phyloP scores from a whole-genome alignment of 108 stramenopile species.

The Schizochytrium sp. region DNA sequence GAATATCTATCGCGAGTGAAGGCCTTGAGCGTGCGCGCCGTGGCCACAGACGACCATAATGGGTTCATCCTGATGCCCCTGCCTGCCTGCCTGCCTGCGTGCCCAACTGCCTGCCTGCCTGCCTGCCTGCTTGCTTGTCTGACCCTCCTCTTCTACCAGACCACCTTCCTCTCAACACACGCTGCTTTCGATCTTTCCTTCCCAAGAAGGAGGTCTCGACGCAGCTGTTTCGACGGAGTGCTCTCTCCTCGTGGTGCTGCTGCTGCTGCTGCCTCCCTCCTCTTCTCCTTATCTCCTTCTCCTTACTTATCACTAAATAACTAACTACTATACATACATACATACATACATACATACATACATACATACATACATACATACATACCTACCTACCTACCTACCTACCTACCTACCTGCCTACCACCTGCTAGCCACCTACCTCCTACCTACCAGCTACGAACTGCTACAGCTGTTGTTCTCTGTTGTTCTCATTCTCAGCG shows the following conservation, averaged over 20 bases:
- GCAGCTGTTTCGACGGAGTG: too few species aligned
- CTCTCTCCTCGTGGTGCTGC: not conserved
- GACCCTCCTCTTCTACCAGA: not conserved
- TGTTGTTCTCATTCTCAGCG: slow-evolving; percentile 9
- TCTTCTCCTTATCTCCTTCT: not conserved
- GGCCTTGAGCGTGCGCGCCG: slow-evolving; percentile 7
- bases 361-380: not conserved
- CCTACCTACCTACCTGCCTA: not conserved
- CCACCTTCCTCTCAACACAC: not conserved
- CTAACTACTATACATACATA: not conserved
- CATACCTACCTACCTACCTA: not conserved
- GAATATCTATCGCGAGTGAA: not conserved
- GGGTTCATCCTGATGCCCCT: not conserved
- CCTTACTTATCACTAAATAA: not conserved
- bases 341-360: not conserved
- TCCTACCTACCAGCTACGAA: too few species aligned
- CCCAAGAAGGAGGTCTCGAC: not conserved
- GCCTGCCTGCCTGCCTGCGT: not conserved
- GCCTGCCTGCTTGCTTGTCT: not conserved
- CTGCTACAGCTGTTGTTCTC: not conserved
- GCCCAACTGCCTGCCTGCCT: not conserved
- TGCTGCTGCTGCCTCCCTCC: slow-evolving; percentile 1
- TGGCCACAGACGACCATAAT: not conserved
- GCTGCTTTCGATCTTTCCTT: not conserved
- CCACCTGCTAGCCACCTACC: not conserved